Conservation (phyloP, 805 yeast species). For the Saccharomycopsis sp. region DNA sequence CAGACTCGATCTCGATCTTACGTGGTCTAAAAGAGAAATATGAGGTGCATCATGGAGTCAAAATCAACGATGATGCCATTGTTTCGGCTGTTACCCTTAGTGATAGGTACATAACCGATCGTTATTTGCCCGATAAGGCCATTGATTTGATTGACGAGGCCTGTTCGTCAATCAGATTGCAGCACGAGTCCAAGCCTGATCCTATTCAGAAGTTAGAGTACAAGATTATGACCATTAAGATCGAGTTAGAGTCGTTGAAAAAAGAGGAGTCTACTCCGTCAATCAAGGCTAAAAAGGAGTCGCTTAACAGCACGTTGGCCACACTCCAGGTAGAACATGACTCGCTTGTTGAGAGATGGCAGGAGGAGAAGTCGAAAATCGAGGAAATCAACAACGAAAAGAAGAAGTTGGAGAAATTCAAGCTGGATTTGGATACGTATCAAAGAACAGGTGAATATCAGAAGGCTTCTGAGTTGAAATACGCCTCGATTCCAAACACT, state of each 20-base stretch:
- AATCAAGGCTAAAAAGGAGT: slow-evolving; percentile 59
- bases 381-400: slow-evolving; percentile 76
- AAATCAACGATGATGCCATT: slow-evolving; percentile 85
- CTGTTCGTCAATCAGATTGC: slow-evolving; percentile 87
- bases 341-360: slow-evolving; percentile 82
- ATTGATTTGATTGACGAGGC: slow-evolving; percentile 97
- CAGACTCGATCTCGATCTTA: slow-evolving; percentile 84
- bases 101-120: slow-evolving; percentile 83
- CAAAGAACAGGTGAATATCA: slow-evolving; percentile 84
- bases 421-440: slow-evolving; percentile 71
- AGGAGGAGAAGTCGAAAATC: slow-evolving; percentile 67
- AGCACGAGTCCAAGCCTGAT: slow-evolving; percentile 96
- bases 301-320: slow-evolving; percentile 61
- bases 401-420: slow-evolving; percentile 76
- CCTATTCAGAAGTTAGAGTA: slow-evolving; percentile 86
- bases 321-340: slow-evolving; percentile 57
- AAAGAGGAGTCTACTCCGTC: slow-evolving; percentile 89
- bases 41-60: slow-evolving; percentile 97
- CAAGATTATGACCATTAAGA: slow-evolving; percentile 85
- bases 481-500: slow-evolving; percentile 70
- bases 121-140: slow-evolving; percentile 93
- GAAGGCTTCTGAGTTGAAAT: slow-evolving; percentile 83
- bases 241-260: slow-evolving; percentile 87
- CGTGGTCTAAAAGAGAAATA: slow-evolving; percentile 91
- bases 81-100: slow-evolving; percentile 91